Base-by-base conservation (phyloP, 148 eudicot genomes). In the Pharnaceum exiguum region DNA sequence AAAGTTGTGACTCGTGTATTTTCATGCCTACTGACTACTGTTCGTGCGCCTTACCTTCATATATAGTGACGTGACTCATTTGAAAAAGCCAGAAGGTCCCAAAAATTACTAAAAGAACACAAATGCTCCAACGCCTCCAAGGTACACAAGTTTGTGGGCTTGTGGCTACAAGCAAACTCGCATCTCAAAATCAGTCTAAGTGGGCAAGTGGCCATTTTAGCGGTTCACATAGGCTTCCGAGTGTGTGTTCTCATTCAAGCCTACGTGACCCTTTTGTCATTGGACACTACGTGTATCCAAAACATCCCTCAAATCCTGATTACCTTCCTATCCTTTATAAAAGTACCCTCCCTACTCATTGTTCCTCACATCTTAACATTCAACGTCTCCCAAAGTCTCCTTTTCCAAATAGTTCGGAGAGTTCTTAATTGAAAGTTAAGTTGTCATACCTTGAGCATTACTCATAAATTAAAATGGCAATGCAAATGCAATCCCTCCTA, bases 401-500 rank as follows among this genome's bases (percentile, higher is more conserved):
- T 27, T 1, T 0, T n/a, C 3, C 25, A 18, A 4, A 13, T 12
- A 12, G n/a, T n/a, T n/a, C n/a, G n/a, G n/a, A n/a, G n/a, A n/a
- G n/a, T n/a, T n/a, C n/a, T n/a, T n/a, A n/a, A n/a, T n/a, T n/a
- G n/a, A n/a, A n/a, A n/a, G n/a, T n/a, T n/a, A n/a, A n/a, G n/a
- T n/a, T n/a, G n/a, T n/a, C n/a, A n/a, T n/a, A n/a, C n/a, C n/a
- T n/a, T n/a, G n/a, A n/a, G 60, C n/a, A n/a, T n/a, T n/a, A n/a
- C n/a, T n/a, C n/a, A n/a, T n/a, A n/a, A n/a, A n/a, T n/a, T n/a
- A 51, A 46, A 26, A 53, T 61, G 65, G 69, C 83, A 5, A 40
- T 60, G 46, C 66, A 53, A 19, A 31, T 75, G 67, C 84, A 79
- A 49, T 50, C 75, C 46, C 9, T 66, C 11, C 45, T 69, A 24